Evolutionary conservation across 345 rosid species (phyloP), one percentile per base, ranked within the genome.

Genomic region (Carallia brachiata): DNA sequence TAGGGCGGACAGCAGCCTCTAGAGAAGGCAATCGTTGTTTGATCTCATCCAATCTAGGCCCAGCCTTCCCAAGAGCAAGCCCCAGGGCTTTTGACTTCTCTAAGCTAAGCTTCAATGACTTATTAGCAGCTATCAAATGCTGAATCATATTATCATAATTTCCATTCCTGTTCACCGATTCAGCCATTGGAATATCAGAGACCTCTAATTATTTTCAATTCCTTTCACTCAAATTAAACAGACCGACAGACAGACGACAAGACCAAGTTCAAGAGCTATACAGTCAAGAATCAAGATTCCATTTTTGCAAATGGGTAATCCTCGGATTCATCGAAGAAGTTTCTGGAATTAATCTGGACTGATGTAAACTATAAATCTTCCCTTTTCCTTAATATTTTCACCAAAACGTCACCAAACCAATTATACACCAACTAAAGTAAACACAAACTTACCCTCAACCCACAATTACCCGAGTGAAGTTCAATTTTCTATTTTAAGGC

Each of bases 1-100:
- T 95, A 1, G 98, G 98, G 44, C 99, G 92, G 2, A 95, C 97
- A 0, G 98, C 81, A 40, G 98, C 92, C 82, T 80, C 96, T 23
- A 95, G 72, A 1, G 84, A 84, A 19, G 97, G 94, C 75, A 92
- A 69, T 71, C 98, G 80, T 54, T 82, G 88, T 73, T 77, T 86
- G 80, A 95, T 90, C 87, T 89, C 96, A 17, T 85, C 85, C 65
- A 95, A 77, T 68, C 92, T 90, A 28, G 94, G 94, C 66, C 96
- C 91, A 2, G 91, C 78, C 70, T 80, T 85, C 36, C 76, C 82
- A 52, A 92, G 85, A 78, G 87, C 87, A 61, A 72, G 64, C 1
- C 86, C 83, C 62, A 92, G 62, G 10, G 87, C 70, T 84, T 83
- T 90, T 0, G 99, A 95, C 83, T 92, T 95, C 76, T 95, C 97